phyloP scores from a whole-genome alignment of 2,329 filamentous ascomycete genomes.

The Pestalotiopsis sp. region DNA sequence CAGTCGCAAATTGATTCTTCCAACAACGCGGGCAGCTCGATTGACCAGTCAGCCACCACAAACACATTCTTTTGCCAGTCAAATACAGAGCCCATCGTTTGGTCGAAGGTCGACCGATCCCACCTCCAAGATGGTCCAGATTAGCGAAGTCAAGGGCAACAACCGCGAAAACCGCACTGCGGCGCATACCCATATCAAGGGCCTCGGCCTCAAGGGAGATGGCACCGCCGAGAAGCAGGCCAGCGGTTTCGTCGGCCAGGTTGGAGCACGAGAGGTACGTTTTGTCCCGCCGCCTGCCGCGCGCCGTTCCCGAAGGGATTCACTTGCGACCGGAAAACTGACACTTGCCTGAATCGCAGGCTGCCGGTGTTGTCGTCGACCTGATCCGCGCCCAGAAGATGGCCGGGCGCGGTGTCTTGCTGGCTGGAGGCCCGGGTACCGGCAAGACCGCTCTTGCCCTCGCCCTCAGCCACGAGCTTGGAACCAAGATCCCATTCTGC shows the following conservation, averaged over 20 bases:
- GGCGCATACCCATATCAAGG: constrained; percentile 97
- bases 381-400: constrained; percentile 96
- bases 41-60: neutral
- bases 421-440: constrained; percentile 92
- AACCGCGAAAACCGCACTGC: constrained; percentile 95
- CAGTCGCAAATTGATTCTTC: constrained; percentile 1
- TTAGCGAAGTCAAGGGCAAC: constrained; percentile 93
- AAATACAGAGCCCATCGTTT: neutral
- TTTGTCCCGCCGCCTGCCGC: neutral
- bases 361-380: constrained; percentile 93
- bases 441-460: constrained; percentile 96
- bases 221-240: constrained; percentile 80
- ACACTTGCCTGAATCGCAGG: constrained; percentile 49
- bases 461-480: constrained; percentile 94
- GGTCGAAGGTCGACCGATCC: neutral
- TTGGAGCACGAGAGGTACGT: constrained; percentile 80
- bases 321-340: neutral
- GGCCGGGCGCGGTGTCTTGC: constrained; percentile 89
- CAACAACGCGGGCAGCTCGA: neutral
- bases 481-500: constrained; percentile 97
- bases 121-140: constrained; percentile 71
- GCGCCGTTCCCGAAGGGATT: neutral
- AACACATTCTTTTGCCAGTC: neutral
- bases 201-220: constrained; percentile 83
- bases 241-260: constrained; percentile 88